phyloP scores from a whole-genome alignment of 1,284 basidiomycete species.

The Nidula niveotomentosa region DNA sequence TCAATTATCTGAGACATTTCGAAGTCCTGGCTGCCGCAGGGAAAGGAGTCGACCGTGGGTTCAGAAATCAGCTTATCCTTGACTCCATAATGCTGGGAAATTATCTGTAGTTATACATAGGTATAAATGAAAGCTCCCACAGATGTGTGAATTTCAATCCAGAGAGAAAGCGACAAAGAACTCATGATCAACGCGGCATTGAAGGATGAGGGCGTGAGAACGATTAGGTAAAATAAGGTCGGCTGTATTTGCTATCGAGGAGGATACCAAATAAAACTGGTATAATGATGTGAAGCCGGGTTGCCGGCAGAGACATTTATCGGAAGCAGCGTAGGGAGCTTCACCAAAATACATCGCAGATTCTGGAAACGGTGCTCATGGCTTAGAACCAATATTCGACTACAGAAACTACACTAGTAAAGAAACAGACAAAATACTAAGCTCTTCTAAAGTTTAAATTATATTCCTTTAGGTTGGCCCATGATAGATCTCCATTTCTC shows the following conservation, averaged over 20 bases:
- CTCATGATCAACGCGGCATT: too few species aligned
- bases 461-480: constrained; percentile 6
- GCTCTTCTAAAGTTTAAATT: neutral
- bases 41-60: neutral
- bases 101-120: too few species aligned
- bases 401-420: neutral
- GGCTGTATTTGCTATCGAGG: too few species aligned
- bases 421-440: neutral
- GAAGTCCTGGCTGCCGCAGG: neutral
- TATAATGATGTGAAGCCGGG: neutral
- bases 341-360: neutral
- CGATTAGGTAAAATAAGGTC: too few species aligned
- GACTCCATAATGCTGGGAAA: neutral
- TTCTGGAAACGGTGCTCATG: neutral
- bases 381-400: neutral
- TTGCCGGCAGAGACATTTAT: neutral
- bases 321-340: neutral
- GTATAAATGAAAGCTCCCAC: too few species aligned
- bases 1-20: neutral
- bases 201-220: too few species aligned
- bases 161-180: too few species aligned
- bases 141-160: too few species aligned
- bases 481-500: constrained; percentile 17
- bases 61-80: neutral
- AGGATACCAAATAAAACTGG: too few species aligned